These are phyloP conservation scores for Kwoniella botswanensis DNA, from an alignment of 768 basidiomycete genomes.

Conservation along the genomic window DNA sequence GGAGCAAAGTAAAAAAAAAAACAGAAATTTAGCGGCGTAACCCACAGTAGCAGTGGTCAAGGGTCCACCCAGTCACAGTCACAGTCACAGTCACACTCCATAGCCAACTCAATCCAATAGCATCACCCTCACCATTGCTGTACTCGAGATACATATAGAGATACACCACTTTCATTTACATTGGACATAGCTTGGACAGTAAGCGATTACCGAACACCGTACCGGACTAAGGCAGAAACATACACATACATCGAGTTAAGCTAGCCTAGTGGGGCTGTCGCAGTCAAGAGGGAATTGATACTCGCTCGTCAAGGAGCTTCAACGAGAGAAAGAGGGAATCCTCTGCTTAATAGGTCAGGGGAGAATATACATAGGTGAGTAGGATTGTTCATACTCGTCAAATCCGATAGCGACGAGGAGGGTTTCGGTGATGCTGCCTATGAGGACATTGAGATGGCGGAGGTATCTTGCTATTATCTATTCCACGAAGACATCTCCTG, in stretches of 20 bases:
- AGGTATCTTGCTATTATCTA: too few species aligned
- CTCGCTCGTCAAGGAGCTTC: too few species aligned
- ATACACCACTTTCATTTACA: not conserved
- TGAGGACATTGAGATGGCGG: not conserved
- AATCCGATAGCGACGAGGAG: not conserved
- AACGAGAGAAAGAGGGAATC: not conserved
- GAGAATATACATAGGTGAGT: not conserved
- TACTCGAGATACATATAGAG: not conserved
- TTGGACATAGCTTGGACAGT: not conserved
- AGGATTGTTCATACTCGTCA: not conserved
- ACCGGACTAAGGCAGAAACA: too few species aligned
- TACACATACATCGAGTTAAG: too few species aligned
- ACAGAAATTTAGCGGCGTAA: slow-evolving; percentile 7
- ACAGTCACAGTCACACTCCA: not conserved
- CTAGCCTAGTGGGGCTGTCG: not conserved
- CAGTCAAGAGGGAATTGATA: not conserved
- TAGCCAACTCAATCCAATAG: not conserved
- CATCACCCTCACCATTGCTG: not conserved
- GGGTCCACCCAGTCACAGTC: slow-evolving; percentile 1
- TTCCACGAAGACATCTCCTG: too few species aligned
- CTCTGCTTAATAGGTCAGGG: not conserved
- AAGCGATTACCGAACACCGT: not conserved
- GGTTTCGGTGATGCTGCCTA: not conserved
- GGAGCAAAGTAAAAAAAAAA: not conserved
- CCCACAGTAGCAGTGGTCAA: slow-evolving; percentile 5